Evolutionary conservation across 192 early-diverging fungal species (phyloP).

Genomic region (Umbelopsis sp.): DNA sequence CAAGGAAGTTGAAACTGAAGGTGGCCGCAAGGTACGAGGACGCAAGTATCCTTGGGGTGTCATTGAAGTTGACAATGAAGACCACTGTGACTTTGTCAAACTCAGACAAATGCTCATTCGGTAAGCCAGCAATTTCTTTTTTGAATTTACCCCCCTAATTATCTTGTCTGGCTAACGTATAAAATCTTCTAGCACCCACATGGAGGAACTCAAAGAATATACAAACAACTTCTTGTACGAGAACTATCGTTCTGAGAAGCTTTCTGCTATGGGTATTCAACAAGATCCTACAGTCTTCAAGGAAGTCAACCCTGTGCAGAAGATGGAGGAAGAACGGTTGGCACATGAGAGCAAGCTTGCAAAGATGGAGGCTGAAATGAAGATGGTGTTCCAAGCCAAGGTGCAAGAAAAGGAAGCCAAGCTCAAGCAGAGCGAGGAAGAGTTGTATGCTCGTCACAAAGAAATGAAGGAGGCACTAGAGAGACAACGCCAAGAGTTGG

Average conservation of each 20-base stretch:
- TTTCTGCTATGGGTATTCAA: constrained; percentile 81
- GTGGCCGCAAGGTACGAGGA: constrained; percentile 86
- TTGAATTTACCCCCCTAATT: not conserved
- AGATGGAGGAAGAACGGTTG: constrained; percentile 90
- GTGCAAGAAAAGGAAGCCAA: constrained; percentile 98
- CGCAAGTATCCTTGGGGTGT: constrained; percentile 93
- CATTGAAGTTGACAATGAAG: constrained; percentile 96
- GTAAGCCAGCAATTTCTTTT: constrained; percentile 16
- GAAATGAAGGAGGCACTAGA: constrained; percentile 99
- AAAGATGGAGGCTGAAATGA: constrained; percentile 99
- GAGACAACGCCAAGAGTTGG: constrained; percentile 89
- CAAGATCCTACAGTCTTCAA: constrained; percentile 81
- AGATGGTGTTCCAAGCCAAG: constrained; percentile 97
- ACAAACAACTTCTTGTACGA: constrained; percentile 93
- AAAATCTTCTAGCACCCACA: constrained; percentile 68
- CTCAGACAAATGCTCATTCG: constrained; percentile 89
- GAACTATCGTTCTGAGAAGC: constrained; percentile 93
- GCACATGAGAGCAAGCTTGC: constrained; percentile 94
- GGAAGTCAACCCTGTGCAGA: constrained; percentile 69
- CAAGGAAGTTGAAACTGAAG: constrained; percentile 76
- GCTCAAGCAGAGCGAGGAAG: constrained; percentile 96
- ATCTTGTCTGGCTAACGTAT: constrained; percentile 1
- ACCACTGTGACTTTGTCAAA: constrained; percentile 96
- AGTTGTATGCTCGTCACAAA: constrained; percentile 93
- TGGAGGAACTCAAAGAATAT: constrained; percentile 97